Percentiles rank a stretch among this genome's conserved stretches.
Evolutionary conservation across 225 moss, liverwort and hornwort genomes (phyloP).

Genomic region (Lunularia cruciata): DNA sequence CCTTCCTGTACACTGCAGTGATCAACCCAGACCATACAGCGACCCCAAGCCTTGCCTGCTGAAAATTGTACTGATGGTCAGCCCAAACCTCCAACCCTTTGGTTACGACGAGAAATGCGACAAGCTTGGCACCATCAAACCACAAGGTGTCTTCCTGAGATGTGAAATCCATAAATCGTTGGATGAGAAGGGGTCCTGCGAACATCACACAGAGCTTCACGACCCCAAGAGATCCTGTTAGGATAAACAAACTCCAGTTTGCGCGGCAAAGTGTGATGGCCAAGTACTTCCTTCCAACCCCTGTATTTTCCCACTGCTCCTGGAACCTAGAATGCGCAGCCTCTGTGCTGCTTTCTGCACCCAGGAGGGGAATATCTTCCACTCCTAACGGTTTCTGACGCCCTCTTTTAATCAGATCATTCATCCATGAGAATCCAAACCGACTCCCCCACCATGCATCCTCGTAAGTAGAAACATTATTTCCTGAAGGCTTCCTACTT

Average conservation of each 20-base stretch:
- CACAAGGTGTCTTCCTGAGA: slow-evolving; percentile 6
- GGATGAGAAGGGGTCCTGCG: slow-evolving; percentile 65
- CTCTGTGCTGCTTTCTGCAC: slow-evolving; percentile 39
- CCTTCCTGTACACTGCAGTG: slow-evolving; percentile 69
- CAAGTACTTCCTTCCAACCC: slow-evolving; percentile 26
- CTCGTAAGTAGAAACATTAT: neutral
- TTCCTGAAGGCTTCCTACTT: neutral
- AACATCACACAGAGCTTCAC: slow-evolving; percentile 67
- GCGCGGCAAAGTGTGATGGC: slow-evolving; percentile 33
- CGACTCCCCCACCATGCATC: slow-evolving; percentile 41
- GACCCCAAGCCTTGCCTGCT: slow-evolving; percentile 48
- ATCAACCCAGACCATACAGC: slow-evolving; percentile 57
- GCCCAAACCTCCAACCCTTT: slow-evolving; percentile 60
- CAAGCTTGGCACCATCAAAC: slow-evolving; percentile 40
- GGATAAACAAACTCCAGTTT: slow-evolving; percentile 35
- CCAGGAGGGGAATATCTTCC: slow-evolving; percentile 58
- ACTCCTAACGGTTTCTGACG: slow-evolving; percentile 40
- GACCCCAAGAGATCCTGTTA: slow-evolving; percentile 52
- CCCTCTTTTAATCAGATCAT: slow-evolving; percentile 46
- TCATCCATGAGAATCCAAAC: slow-evolving; percentile 60
- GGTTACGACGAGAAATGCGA: slow-evolving; percentile 26
- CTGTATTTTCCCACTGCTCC: slow-evolving; percentile 38
- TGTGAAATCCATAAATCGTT: slow-evolving; percentile 51
- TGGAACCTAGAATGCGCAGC: slow-evolving; percentile 25
- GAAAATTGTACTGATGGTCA: slow-evolving; percentile 61